A percentile compares a stretch with the other conserved stretches of the same genome.
phyloP scores from a whole-genome alignment of 169 alveolate genomes.

The Theileria parva region DNA sequence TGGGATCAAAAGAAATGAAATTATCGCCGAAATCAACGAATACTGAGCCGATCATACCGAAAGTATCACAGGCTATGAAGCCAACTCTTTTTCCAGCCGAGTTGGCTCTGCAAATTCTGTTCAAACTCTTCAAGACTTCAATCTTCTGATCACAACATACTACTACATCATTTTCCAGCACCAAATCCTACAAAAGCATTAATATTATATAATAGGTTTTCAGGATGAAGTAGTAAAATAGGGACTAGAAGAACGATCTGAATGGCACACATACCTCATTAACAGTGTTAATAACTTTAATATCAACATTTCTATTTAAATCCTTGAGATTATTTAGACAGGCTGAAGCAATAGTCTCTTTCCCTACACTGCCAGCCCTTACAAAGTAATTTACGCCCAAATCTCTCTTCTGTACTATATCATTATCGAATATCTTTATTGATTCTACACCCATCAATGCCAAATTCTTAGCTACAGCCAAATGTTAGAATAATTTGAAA shows the following conservation, averaged over 20 bases:
- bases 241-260: not conserved
- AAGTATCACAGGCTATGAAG: conserved; percentile 78
- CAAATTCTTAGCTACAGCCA: conserved; percentile 92
- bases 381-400: conserved; percentile 93
- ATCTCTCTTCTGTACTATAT: conserved; percentile 82
- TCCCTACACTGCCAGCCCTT: conserved; percentile 87
- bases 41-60: conserved; percentile 93
- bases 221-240: not conserved
- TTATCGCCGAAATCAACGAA: conserved; percentile 95
- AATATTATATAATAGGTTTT: not conserved
- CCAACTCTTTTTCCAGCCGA: conserved; percentile 73
- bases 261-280: conserved; percentile 14
- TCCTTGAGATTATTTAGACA: conserved; percentile 84
- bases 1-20: conserved; percentile 82
- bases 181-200: conserved; percentile 56
- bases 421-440: conserved; percentile 89
- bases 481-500: conserved; percentile 60
- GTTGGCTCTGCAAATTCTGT: conserved; percentile 69
- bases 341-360: conserved; percentile 83
- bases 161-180: conserved; percentile 77
- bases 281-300: conserved; percentile 51
- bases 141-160: conserved; percentile 77
- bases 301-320: conserved; percentile 90
- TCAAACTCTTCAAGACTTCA: conserved; percentile 60
- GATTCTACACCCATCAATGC: conserved; percentile 94